Conservation (phyloP, 2,329 filamentous ascomycete genomes). For the Calonectria multiphialidica region DNA sequence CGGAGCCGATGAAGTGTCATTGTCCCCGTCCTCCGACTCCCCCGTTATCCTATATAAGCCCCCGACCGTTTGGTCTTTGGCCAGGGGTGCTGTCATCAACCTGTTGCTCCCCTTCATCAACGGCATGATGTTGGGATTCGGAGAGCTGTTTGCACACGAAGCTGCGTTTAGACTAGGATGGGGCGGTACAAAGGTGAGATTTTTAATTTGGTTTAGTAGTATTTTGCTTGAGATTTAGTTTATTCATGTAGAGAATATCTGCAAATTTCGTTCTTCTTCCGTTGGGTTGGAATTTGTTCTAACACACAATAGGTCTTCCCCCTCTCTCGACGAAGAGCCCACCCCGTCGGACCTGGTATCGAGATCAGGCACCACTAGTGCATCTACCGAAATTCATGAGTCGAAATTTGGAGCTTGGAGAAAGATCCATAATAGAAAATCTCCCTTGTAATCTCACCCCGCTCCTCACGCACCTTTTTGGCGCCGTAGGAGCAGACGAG, state of each 20-base stretch:
- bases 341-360: constrained; percentile 83
- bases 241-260: background rate
- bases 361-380: constrained; percentile 78
- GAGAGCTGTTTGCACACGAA: constrained; percentile 96
- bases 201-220: background rate
- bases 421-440: constrained; percentile 47
- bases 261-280: background rate
- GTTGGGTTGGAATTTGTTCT: constrained; percentile 9
- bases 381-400: constrained; percentile 67
- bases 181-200: constrained; percentile 88
- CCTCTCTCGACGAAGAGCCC: constrained; percentile 68
- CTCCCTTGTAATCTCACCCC: too few relatives aligned
- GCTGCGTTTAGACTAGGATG: constrained; percentile 93
- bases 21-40: constrained; percentile 72
- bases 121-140: constrained; percentile 97
- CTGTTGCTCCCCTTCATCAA: constrained; percentile 96
- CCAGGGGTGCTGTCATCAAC: constrained; percentile 94
- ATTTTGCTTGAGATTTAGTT: background rate
- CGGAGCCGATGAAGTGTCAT: constrained; percentile 71
- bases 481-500: too few relatives aligned
- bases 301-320: constrained; percentile 65
- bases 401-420: constrained; percentile 78
- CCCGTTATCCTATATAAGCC: constrained; percentile 89
- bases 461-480: too few relatives aligned
- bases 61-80: constrained; percentile 85